Evolutionary conservation across 352 stramenopile genomes (phyloP), one percentile per base, ranked within the genome.

Genomic region (Pythium scleroteichum): DNA sequence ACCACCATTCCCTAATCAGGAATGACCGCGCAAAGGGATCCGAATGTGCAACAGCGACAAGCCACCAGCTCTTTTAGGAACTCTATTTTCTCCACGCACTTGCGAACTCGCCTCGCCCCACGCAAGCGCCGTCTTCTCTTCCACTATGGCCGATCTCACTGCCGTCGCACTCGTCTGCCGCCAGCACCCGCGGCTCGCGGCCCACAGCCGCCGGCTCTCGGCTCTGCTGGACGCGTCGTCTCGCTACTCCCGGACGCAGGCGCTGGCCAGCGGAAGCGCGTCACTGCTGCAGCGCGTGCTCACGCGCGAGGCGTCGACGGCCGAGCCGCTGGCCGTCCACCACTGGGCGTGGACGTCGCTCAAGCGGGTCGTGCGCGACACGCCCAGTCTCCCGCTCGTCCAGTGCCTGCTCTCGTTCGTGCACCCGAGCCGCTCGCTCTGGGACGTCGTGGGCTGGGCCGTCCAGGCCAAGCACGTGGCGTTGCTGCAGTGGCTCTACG

Each of bases 271-370:
- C 0, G 49, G 40, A 32, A 47, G 23, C 7, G 41, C 42, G 1
- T 22, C 16, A 22, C 50, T 66, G 10, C 27, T 66, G 20, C 19
- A 59, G n/a, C 59, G 50, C 16, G 59, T 66, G 24, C 42, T 66
- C 7, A 35, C 51, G 16, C 49, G 59, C 9, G 27, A 22, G 16
- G n/a, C 27, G 17, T 17, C 9, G 3, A 24, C 32, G 8, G 33
- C 12, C 2, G 57, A 57, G 27, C 39, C 59, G 6, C 49, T 66
- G 14, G 49, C 14, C 14, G 16, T 55, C 16, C 20, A 53, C 0
- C 49, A 35, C 4, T 66, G 59, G 59, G 49, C 59, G 22, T 66
- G 59, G 59, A 44, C 47, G 24, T 42, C 56, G 35, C 56, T 64
- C 20, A 16, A 63, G 46, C 14, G 20, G 8, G 19, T 38, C 8